These are phyloP conservation scores for Thermoascus crustaceus DNA, from an alignment of 2,329 filamentous ascomycete genomes.

Conservation along the genomic window DNA sequence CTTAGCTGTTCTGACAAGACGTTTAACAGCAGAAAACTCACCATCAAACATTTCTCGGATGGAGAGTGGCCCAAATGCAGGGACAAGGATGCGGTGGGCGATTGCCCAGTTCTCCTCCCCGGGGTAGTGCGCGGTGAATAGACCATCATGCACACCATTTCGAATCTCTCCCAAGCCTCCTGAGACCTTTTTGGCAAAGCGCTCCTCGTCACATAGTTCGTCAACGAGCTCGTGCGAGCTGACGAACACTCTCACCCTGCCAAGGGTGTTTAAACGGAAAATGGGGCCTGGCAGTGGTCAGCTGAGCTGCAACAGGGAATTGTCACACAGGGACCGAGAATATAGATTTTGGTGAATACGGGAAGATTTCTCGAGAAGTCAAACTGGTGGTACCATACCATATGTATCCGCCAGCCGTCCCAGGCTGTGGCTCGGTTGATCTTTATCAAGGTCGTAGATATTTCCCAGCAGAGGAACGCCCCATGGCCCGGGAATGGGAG, in stretches of 20 bases:
- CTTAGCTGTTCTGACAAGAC: not conserved
- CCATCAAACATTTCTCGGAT: conserved; percentile 38
- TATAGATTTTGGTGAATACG: no score
- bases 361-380: no score
- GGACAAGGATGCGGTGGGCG: conserved; percentile 45
- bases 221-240: conserved; percentile 49
- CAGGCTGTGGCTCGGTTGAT: conserved; percentile 50
- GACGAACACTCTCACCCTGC: conserved; percentile 40
- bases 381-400: conserved; percentile 39
- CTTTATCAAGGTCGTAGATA: conserved; percentile 52
- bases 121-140: conserved; percentile 51
- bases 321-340: not conserved
- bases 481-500: conserved; percentile 53
- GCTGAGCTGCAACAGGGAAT: conserved; percentile 6
- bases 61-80: conserved; percentile 40
- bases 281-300: conserved; percentile 44
- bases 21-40: conserved; percentile 6
- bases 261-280: conserved; percentile 47
- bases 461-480: conserved; percentile 61
- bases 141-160: conserved; percentile 54
- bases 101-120: conserved; percentile 54
- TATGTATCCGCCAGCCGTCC: conserved; percentile 55
- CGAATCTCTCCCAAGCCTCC: conserved; percentile 48
- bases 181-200: conserved; percentile 54
- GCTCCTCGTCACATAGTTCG: conserved; percentile 57